Evolutionary conservation across 306 rosid species (phyloP).

Genomic region (Lathyrus tuberosus): DNA sequence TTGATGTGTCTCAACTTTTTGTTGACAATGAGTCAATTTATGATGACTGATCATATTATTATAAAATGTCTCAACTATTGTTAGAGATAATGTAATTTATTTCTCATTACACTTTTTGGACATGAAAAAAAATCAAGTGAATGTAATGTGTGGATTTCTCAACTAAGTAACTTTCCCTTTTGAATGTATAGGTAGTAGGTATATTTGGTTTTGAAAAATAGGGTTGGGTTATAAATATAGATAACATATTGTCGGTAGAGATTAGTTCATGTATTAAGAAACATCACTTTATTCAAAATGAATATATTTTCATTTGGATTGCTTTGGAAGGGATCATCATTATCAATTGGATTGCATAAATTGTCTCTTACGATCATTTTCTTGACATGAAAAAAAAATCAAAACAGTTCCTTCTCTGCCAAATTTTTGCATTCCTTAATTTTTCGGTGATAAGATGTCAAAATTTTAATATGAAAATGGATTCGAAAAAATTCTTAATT

Average conservation of each 20-base stretch:
- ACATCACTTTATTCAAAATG: not conserved
- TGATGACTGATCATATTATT: not conserved
- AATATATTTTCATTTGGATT: not conserved
- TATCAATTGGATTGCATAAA: not conserved
- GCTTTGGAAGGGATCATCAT: no score
- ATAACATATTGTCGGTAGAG: constrained; percentile 33
- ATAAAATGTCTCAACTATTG: not conserved
- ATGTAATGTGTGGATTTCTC: not conserved
- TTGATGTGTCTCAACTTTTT: not conserved
- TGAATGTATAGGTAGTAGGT: constrained; percentile 3
- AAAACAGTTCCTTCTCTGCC: no score
- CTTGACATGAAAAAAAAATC: no score
- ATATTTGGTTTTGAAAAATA: constrained; percentile 6
- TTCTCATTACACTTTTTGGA: constrained; percentile 12
- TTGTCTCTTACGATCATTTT: no score
- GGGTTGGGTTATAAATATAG: not conserved
- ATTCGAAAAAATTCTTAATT: no score
- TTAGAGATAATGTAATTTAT: constrained; percentile 24
- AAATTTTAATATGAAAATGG: no score
- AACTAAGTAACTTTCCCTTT: constrained; percentile 5
- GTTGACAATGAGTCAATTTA: constrained; percentile 34
- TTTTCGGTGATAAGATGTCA: no score
- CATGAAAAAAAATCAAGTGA: not conserved
- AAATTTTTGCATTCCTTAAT: no score
- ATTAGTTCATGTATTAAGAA: constrained; percentile 1